Evolutionary conservation across 352 stramenopile species (phyloP).

Genomic region (Phytophthora pistaciae): DNA sequence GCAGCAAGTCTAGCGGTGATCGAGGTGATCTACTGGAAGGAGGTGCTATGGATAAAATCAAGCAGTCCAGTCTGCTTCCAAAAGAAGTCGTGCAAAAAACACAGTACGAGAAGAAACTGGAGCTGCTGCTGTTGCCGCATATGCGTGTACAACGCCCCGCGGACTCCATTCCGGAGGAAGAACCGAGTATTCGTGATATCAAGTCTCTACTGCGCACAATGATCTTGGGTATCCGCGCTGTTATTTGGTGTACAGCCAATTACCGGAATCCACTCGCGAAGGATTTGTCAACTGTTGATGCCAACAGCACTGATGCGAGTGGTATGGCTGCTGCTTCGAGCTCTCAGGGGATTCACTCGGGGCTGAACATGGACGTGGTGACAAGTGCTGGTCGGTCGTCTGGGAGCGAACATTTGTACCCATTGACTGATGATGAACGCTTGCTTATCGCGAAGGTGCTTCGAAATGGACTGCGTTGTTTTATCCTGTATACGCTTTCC

Average conservation of each 20-base stretch:
- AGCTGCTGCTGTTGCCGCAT: conserved; percentile 67
- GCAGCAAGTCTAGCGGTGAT: conserved; percentile 48
- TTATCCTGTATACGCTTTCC: conserved; percentile 93
- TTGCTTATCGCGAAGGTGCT: conserved; percentile 95
- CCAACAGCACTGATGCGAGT: conserved; percentile 47
- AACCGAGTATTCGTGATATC: conserved; percentile 89
- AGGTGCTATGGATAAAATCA: conserved; percentile 91
- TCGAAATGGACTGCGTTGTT: conserved; percentile 92
- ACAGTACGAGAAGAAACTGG: conserved; percentile 80
- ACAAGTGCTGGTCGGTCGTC: conserved; percentile 27
- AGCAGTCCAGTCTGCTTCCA: conserved; percentile 78
- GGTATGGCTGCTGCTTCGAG: conserved; percentile 25
- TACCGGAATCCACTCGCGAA: conserved; percentile 91
- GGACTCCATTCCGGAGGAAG: conserved; percentile 76
- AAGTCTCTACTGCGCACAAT: conserved; percentile 96
- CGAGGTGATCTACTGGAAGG: conserved; percentile 80
- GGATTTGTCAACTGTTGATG: conserved; percentile 84
- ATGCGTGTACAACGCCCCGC: conserved; percentile 53
- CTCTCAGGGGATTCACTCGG: conserved; percentile 26
- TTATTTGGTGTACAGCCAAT: conserved; percentile 98
- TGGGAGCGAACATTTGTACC: conserved; percentile 64
- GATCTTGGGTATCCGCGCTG: conserved; percentile 97
- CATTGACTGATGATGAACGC: conserved; percentile 94
- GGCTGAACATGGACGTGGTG: conserved; percentile 29
- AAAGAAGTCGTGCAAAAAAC: conserved; percentile 64